Evolutionary conservation across 305 asterid species (phyloP).

Genomic region (Rubia tinctorum): DNA sequence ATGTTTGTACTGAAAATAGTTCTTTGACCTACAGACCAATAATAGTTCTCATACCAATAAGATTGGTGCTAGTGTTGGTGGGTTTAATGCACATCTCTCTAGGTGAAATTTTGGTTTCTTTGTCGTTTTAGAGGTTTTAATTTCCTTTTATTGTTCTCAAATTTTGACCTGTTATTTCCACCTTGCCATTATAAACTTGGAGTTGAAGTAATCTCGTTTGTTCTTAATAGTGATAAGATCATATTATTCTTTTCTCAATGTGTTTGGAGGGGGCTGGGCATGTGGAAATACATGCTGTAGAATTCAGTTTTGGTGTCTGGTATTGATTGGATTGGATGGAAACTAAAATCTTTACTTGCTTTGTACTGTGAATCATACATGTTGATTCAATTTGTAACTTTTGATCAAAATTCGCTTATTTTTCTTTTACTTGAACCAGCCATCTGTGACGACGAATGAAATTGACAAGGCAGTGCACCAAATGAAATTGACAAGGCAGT

Average conservation of each 20-base stretch:
- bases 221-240: background rate
- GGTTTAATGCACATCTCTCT: background rate
- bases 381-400: background rate
- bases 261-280: background rate
- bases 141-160: background rate
- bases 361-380: background rate
- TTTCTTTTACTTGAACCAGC: conserved; percentile 42
- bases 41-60: background rate
- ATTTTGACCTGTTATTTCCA: background rate
- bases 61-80: background rate
- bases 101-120: background rate
- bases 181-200: background rate
- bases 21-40: background rate
- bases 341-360: background rate
- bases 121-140: background rate
- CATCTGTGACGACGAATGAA: conserved; percentile 89
- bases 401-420: conserved; percentile 11
- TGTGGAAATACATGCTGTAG: background rate
- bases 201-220: background rate
- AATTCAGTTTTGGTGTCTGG: background rate
- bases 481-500: too few relatives aligned
- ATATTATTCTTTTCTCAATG: background rate
- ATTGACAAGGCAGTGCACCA: conserved; percentile 95
- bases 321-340: background rate
- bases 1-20: background rate